Evolutionary conservation across 2,329 filamentous ascomycete genomes (phyloP), one percentile per base, ranked within the genome.

Genomic region (Cercospora nicotianae): DNA sequence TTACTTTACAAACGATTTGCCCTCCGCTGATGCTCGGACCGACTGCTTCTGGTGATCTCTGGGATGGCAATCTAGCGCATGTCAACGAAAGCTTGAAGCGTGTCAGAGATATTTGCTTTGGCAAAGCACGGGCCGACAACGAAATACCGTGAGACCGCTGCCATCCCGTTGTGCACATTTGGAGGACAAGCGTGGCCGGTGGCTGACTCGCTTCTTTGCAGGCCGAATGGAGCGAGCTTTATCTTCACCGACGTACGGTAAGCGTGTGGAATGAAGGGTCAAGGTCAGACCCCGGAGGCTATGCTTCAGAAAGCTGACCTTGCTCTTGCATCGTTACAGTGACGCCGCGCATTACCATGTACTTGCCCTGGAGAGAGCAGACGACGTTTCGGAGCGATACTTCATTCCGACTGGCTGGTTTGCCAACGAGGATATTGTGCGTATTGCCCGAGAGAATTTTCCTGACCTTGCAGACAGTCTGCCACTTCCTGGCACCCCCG

Each of bases 11-110:
- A 18, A 42, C 59, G n/a, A 31, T 66, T 42, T 57, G 51, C 12
- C 64, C 64, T 12, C 42, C 45, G 5, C 18, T 66, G 12, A 63
- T 66, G 31, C 60, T 55, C 45, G 64, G 64, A 7, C 64, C 64
- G 31, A 36, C 51, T 9, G 60, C 60, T 26, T 62, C 60, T 30
- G 36, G 60, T 23, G 36, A 62, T 48, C 60, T 60, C 9, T 60
- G 60, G 60, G 16, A 62, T n/a, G 39, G 36, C 20, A 62, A 20
- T 20, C 36, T 62, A 13, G 36, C 60, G 13, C 31, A 62, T 28
- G 60, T 62, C 10, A 62, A 62, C 23, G 36, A 62, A 48, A 62
- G 60, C 36, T 48, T 62, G 60, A 45, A 48, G 39, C 60, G 60
- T 18, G 60, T 62, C 3, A 12, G 60, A 28, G 60, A 62, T n/a